Evolutionary conservation across 805 yeast genomes (phyloP).

Genomic region (Ogataea allantospora): DNA sequence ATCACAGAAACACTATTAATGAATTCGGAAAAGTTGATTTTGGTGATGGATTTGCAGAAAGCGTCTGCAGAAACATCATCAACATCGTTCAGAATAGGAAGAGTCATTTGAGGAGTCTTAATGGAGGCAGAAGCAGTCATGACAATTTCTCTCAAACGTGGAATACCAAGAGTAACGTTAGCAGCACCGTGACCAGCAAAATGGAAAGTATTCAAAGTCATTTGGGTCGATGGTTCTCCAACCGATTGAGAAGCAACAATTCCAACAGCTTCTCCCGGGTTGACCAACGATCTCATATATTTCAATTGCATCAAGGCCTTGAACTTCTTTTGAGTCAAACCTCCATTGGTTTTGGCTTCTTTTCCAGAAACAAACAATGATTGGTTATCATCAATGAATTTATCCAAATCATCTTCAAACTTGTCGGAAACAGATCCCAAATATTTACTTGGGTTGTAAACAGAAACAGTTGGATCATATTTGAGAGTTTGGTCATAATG

Average conservation of each 20-base stretch:
- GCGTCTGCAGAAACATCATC: slow-evolving; percentile 85
- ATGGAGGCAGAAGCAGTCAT: slow-evolving; percentile 97
- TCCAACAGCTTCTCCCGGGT: slow-evolving; percentile 98
- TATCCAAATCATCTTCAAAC: slow-evolving; percentile 78
- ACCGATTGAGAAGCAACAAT: slow-evolving; percentile 96
- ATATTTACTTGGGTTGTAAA: slow-evolving; percentile 83
- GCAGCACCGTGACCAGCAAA: slow-evolving; percentile 99
- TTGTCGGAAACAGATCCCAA: slow-evolving; percentile 91
- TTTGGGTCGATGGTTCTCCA: slow-evolving; percentile 99
- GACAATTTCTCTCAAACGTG: slow-evolving; percentile 99
- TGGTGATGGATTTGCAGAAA: slow-evolving; percentile 87
- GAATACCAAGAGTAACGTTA: slow-evolving; percentile 98
- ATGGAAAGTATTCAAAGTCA: slow-evolving; percentile 96
- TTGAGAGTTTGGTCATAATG: slow-evolving; percentile 61
- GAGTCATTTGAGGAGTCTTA: slow-evolving; percentile 98
- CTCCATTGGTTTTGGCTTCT: slow-evolving; percentile 44
- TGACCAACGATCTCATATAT: slow-evolving; percentile 91
- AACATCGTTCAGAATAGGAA: slow-evolving; percentile 80
- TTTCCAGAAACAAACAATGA: slow-evolving; percentile 54
- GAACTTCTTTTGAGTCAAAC: slow-evolving; percentile 76
- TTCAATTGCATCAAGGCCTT: slow-evolving; percentile 96
- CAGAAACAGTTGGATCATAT: slow-evolving; percentile 86
- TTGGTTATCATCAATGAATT: slow-evolving; percentile 56
- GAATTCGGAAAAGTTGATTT: slow-evolving; percentile 82
- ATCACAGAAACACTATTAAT: slow-evolving; percentile 81